Base-by-base conservation (phyloP, 805 yeast species). In the Saturnispora quitensis region DNA sequence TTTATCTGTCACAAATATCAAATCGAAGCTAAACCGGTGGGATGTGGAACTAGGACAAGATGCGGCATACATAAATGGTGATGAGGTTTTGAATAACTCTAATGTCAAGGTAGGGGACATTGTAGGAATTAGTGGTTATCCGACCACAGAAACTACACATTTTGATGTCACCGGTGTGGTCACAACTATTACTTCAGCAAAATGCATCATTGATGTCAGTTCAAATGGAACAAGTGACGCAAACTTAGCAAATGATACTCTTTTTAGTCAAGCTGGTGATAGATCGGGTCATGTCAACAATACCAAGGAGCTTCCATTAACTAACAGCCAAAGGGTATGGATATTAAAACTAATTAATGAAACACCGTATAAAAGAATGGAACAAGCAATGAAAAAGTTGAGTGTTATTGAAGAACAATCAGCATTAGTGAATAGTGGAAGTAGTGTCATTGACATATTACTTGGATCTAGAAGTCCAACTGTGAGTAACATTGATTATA, bases 21-120 rank as follows among this genome's bases (percentile, higher is more conserved):
- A 84, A 51, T 84, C 90, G 0, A 95, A 96, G 0, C 68, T 88
- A 9, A 95, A 88, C 15, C 97, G 97, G 53, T 71, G 81, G 1
- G 70, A 84, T 5, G 58, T 88, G 13, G 95, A 88, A 56, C 66
- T 91, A 8, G 49, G 71, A 60, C 17, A 68, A 72, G 28, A 91
- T 5, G 50, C 58, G 18, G 61, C 58, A 5, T 18, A 43, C 43
- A 25, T n/a, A 44, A 10, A 28, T 68, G 35, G 61, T 67, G 25
- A 65, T 61, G 33, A 63, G 61, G 17, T 66, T 5, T 13, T 34
- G 8, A 43, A 27, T 24, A n/a, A 10, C 6, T 43, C 33, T 3
- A 64, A 60, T n/a, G 66, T 17, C 24, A 20, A 35, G 58, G 17
- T 17, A 15, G 96, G 96, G 13, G 97, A 89, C 66, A 81, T 87